phyloP scores from a whole-genome alignment of 768 basidiomycete species.

The Mycena alexandri region DNA sequence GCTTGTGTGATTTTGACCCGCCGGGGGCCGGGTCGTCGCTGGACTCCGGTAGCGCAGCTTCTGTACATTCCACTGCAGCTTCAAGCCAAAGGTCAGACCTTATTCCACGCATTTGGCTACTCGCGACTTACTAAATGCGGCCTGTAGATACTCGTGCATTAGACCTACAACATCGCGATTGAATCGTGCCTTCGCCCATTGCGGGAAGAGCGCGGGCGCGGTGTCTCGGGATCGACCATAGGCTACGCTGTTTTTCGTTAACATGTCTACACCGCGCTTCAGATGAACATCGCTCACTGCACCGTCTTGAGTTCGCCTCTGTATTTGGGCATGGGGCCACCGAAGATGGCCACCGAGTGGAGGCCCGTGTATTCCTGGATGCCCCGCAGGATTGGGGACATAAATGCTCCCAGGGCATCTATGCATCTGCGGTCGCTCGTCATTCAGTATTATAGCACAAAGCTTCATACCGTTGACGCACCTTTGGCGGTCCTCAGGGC shows the following conservation, averaged over 20 bases:
- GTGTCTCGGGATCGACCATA: not conserved
- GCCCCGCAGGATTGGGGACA: conserved; percentile 17
- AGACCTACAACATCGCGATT: not conserved
- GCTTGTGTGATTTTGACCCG: no score
- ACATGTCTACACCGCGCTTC: not conserved
- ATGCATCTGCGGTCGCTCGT: conserved; percentile 6
- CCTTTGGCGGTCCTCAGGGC: conserved; percentile 6
- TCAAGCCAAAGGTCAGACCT: not conserved
- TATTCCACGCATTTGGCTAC: not conserved
- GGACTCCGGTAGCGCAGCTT: not conserved
- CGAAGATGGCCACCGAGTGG: conserved; percentile 3
- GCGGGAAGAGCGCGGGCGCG: not conserved
- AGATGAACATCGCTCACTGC: conserved; percentile 19
- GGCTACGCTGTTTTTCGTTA: conserved; percentile 1
- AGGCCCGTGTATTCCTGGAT: conserved; percentile 15
- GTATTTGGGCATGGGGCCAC: conserved; percentile 19
- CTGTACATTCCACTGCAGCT: not conserved
- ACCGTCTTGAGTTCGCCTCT: conserved; percentile 13
- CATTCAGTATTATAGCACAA: not conserved
- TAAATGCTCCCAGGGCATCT: not conserved
- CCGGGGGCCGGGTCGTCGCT: no score
- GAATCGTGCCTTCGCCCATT: conserved; percentile 19
- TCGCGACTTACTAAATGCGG: conserved; percentile 19
- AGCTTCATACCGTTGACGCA: no score
- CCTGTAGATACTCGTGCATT: conserved; percentile 15